Evolutionary conservation across 139 green algal species (phyloP).

Genomic region (Gonium pectorale): DNA sequence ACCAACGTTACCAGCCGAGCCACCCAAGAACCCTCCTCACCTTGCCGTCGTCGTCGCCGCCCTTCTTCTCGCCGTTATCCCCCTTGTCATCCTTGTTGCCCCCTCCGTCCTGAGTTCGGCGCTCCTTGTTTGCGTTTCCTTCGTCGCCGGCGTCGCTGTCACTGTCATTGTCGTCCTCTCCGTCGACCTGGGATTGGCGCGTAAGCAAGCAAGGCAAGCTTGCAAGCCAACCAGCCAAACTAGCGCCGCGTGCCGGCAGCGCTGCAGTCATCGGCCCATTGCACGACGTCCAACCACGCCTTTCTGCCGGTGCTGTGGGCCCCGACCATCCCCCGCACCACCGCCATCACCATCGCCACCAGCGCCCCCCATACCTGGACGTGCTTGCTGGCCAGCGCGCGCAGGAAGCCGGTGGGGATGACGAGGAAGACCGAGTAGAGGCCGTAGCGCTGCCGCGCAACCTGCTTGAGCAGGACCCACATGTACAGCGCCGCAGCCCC

Average conservation of each 20-base stretch:
- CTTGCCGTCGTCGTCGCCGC: conserved; percentile 13
- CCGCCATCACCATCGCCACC: not conserved
- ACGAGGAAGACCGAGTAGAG: conserved; percentile 63
- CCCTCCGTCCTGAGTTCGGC: not conserved
- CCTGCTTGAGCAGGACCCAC: conserved; percentile 40
- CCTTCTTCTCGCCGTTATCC: conserved; percentile 2
- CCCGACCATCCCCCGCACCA: not conserved
- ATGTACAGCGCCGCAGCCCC: conserved; percentile 16
- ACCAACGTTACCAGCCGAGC: too few relatives aligned
- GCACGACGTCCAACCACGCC: not conserved
- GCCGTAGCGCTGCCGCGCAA: conserved; percentile 48
- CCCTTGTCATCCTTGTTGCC: not conserved
- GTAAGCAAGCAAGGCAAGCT: not conserved
- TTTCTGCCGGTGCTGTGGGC: too few relatives aligned
- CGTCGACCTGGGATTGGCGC: conserved; percentile 23
- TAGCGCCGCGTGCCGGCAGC: too few relatives aligned
- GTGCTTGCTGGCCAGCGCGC: conserved; percentile 59
- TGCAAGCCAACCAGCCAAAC: not conserved
- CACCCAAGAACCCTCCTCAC: too few relatives aligned
- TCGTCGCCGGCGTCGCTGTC: conserved; percentile 43
- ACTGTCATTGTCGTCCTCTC: conserved; percentile 47
- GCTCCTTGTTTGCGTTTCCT: conserved; percentile 35
- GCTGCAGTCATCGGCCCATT: not conserved
- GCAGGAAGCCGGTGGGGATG: conserved; percentile 54
- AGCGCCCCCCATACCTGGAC: conserved; percentile 24